Percentiles rank a stretch among this genome's conserved stretches.
These are phyloP conservation scores for Beauveria pseudobassiana DNA, from an alignment of 2,329 filamentous ascomycete species.

Conservation along the genomic window DNA sequence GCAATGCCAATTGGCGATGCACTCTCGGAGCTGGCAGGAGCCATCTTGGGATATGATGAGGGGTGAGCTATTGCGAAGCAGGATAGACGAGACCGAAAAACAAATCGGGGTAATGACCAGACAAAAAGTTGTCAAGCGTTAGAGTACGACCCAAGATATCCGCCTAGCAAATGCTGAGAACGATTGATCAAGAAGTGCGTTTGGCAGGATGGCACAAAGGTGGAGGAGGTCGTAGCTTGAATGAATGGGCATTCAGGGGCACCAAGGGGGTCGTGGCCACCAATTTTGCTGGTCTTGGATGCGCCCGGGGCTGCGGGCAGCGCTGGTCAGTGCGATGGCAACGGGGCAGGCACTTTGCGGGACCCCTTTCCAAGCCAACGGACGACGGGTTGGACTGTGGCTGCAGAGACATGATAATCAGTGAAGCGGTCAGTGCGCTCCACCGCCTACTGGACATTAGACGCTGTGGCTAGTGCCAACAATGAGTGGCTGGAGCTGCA, in stretches of 20 bases:
- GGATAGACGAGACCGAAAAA: neutral
- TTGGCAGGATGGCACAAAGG: slow-evolving; percentile 11
- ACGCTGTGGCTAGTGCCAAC: neutral
- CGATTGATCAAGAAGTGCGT: slow-evolving; percentile 12
- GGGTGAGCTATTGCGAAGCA: slow-evolving; percentile 10
- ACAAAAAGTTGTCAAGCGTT: slow-evolving; percentile 4
- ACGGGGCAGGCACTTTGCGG: slow-evolving; percentile 11
- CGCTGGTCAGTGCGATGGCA: slow-evolving; percentile 13
- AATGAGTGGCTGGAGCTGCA: slow-evolving; percentile 13
- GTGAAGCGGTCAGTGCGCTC: slow-evolving; percentile 16
- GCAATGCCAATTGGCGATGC: slow-evolving; percentile 66
- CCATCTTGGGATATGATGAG: slow-evolving; percentile 38
- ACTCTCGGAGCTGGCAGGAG: slow-evolving; percentile 50
- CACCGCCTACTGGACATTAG: neutral
- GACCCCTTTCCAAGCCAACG: slow-evolving; percentile 13
- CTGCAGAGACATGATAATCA: neutral
- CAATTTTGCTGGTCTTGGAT: slow-evolving; percentile 14
- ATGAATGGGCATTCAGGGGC: slow-evolving; percentile 12
- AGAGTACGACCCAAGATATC: slow-evolving; percentile 8
- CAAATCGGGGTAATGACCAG: neutral
- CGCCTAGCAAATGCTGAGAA: slow-evolving; percentile 10
- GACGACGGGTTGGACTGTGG: neutral
- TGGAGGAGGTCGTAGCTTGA: slow-evolving; percentile 12
- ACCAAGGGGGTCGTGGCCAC: slow-evolving; percentile 13
- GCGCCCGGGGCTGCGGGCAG: slow-evolving; percentile 12